Base-by-base conservation (phyloP, 176 grass and related monocot species). In the Avena sativa region DNA sequence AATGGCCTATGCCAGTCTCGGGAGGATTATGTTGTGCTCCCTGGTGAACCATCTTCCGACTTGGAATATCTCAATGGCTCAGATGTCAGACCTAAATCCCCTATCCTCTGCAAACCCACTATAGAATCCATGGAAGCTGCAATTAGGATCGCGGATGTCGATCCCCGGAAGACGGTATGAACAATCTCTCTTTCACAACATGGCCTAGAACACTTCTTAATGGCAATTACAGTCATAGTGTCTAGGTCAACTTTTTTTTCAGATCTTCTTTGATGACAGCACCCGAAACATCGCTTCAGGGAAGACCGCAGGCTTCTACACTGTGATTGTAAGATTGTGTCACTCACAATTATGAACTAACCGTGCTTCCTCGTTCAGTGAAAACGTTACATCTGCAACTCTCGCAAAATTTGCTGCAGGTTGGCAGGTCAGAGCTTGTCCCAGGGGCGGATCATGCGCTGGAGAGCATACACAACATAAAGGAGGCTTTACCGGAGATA, bases 211-310 rank as follows among this genome's bases (percentile, higher is more conserved):
- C 8, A 40, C 7, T 9, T 36, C 3, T 11, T 38, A 68, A 3
- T 51, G 28, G 5, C 19, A 68, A 82, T 36, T 2, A 57, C 0
- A 26, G 21, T 9, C 48, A 26, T 63, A 23, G 21, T 68, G 46
- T 17, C 3, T 21, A 68, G 9, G 49, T 84, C 9, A 71, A 61
- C 73, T 88, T 85, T 58, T 78, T 88, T 82, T 76, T 74, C 74
- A 97, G 92, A 87, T 97, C 26, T 89, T 97, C 55, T 93, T 97
- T 23, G 80, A 97, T 23, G 92, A 97, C 7, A 94, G 94, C 80
- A 58, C 64, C 13, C 38, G 94, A 52, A 94, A 97, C 63, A 92
- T 94, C 5, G 91, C 90, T 43, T 79, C 94, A 47, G 92, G 90
- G 77, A 97, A 97, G 80, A 88, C 88, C 8, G 86, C 75, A 71